Evolutionary conservation across 208 protist species (phyloP).

Genomic region (Acanthamoeba polyphaga): DNA sequence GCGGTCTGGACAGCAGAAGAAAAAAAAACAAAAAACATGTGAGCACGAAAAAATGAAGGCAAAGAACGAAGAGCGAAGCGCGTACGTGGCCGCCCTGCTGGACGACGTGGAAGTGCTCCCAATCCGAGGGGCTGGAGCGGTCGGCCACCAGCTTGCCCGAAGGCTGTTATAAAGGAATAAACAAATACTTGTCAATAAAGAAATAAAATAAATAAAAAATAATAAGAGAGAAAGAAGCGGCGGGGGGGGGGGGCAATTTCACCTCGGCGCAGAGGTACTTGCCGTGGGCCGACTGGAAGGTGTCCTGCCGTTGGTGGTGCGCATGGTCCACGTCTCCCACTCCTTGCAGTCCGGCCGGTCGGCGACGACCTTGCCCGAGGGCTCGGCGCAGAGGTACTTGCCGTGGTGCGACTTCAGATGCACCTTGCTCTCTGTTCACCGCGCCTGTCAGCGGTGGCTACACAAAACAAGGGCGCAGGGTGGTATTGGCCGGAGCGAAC

Average conservation of each 20-base stretch:
- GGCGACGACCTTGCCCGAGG: slow-evolving; percentile 15
- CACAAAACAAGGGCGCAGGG: too few relatives aligned
- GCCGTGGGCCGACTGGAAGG: slow-evolving; percentile 4
- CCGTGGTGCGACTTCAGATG: slow-evolving; percentile 21
- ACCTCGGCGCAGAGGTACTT: slow-evolving; percentile 22
- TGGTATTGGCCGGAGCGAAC: too few relatives aligned
- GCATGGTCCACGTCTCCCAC: slow-evolving; percentile 27
- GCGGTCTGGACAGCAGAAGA: too few relatives aligned
- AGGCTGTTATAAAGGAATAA: too few relatives aligned
- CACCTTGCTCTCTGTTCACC: neutral
- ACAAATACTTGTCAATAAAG: too few relatives aligned
- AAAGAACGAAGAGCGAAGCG: neutral
- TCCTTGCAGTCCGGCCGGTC: neutral
- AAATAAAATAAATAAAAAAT: neutral
- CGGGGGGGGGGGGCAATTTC: neutral
- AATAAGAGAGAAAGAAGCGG: too few relatives aligned
- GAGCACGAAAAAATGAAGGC: too few relatives aligned
- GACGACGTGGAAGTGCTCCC: neutral
- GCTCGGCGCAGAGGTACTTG: slow-evolving; percentile 29
- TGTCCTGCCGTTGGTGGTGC: neutral
- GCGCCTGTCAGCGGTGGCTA: too few relatives aligned
- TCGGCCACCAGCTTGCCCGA: neutral
- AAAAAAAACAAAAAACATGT: too few relatives aligned
- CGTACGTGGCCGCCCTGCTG: neutral
- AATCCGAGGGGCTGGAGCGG: neutral